Evolutionary conservation across 805 yeast genomes (phyloP).

Genomic region (Candida morakotiae): DNA sequence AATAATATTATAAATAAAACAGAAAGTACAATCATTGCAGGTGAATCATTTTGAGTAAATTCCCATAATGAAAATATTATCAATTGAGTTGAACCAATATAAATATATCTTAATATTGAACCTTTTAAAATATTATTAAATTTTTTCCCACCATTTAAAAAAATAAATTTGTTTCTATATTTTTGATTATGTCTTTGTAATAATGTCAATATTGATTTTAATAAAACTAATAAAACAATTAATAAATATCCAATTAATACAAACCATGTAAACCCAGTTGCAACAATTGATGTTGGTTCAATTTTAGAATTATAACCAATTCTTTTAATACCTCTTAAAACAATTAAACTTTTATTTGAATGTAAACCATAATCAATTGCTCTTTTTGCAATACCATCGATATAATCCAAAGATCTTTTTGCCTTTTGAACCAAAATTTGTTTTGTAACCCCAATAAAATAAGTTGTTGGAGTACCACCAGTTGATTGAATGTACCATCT

Average conservation of each 20-base stretch:
- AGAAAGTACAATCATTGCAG: slow-evolving; percentile 83
- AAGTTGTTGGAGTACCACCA: slow-evolving; percentile 78
- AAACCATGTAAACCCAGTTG: slow-evolving; percentile 86
- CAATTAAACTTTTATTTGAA: slow-evolving; percentile 57
- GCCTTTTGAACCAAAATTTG: slow-evolving; percentile 70
- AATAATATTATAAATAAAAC: slow-evolving; percentile 64
- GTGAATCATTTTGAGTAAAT: slow-evolving; percentile 74
- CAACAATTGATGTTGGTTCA: slow-evolving; percentile 79
- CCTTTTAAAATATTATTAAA: slow-evolving; percentile 72
- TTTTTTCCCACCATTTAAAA: slow-evolving; percentile 49
- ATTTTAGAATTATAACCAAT: slow-evolving; percentile 72
- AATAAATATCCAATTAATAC: slow-evolving; percentile 71
- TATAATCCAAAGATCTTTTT: slow-evolving; percentile 42
- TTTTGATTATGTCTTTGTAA: slow-evolving; percentile 47
- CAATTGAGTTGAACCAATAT: slow-evolving; percentile 82
- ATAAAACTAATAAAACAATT: slow-evolving; percentile 52
- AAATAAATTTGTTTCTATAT: slow-evolving; percentile 42
- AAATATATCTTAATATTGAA: slow-evolving; percentile 69
- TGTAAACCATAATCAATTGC: slow-evolving; percentile 33
- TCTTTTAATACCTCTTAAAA: slow-evolving; percentile 84
- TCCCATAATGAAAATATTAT: slow-evolving; percentile 83
- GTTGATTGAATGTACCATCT: slow-evolving; percentile 85
- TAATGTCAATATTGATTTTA: slow-evolving; percentile 50
- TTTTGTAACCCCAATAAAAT: slow-evolving; percentile 55
- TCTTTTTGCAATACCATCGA: slow-evolving; percentile 25